Evolutionary conservation across 2,329 filamentous ascomycete species (phyloP), one percentile per base, ranked within the genome.

Genomic region (Saccharata proteae): DNA sequence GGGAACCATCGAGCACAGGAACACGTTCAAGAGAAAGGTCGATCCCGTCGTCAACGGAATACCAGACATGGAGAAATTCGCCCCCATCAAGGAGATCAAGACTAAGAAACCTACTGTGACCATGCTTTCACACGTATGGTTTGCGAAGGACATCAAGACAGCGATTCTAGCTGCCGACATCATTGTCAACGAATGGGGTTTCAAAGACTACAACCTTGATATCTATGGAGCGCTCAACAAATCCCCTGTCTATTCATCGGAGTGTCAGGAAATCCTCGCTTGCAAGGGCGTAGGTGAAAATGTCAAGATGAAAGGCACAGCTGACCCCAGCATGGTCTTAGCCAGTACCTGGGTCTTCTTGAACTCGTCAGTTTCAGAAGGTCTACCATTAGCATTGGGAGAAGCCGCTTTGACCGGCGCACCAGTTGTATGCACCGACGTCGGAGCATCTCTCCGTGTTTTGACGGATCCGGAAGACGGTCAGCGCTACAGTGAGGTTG

Each of bases 21-120:
- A 70, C 36, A 57, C 60, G 6, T 75, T 74, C 56, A 57, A 56
- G 27, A 62, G 70, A 30, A 74, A 74, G 45, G 68, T 77, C 25
- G 71, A 76, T 39, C 72, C 73, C 2, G 70, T 77, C 20, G 71
- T 76, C 40, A 77, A 77, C 43, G 72, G 72, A 30, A 75, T 77
- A 40, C 67, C 66, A 29, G 69, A 77, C 44, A 75, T 74, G 69
- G 68, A 71, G 28, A 69, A 68, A 36, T 77, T 77, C 46, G 52
- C 67, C 19, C 72, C 73, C 0, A 66, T 76, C 13, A 64, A 70
- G 27, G 63, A 71, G 33, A 71, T 75, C 41, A 67, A 67, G 30
- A 67, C 71, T 0, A 59, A 67, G 36, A 61, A 59, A 14, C 73
- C 73, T 3, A 77, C 73, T 0, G 72, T 75, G 3, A 72, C 71